phyloP scores from a whole-genome alignment of 1,284 basidiomycete genomes.

The Trametes hirsuta region DNA sequence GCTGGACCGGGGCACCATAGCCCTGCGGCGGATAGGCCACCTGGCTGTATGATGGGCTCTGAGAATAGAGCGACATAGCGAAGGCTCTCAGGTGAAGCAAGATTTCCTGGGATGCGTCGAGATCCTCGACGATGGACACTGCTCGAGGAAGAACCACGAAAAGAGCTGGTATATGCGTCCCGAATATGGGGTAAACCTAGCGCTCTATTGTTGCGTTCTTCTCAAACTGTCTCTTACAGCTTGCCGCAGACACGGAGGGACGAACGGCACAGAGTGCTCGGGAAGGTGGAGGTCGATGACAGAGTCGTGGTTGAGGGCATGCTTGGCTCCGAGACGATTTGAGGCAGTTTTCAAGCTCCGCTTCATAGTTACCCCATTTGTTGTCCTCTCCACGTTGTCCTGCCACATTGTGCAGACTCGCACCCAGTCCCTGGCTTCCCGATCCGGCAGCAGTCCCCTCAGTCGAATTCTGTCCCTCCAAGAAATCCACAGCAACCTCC shows the following conservation, averaged over 20 bases:
- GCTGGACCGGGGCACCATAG: conserved; percentile 47
- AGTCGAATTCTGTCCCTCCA: conserved; percentile 14
- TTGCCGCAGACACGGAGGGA: conserved; percentile 21
- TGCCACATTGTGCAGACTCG: conserved; percentile 18
- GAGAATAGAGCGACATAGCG: conserved; percentile 54
- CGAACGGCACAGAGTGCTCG: conserved; percentile 23
- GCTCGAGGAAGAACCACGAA: conserved; percentile 11
- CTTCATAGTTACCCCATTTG: conserved; percentile 20
- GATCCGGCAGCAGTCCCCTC: conserved; percentile 15
- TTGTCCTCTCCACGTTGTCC: conserved; percentile 4
- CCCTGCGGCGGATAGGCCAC: conserved; percentile 44
- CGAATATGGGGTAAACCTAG: conserved; percentile 12
- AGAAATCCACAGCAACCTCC: conserved; percentile 33
- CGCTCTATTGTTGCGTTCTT: conserved; percentile 18
- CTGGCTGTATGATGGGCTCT: conserved; percentile 45
- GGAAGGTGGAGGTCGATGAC: conserved; percentile 51
- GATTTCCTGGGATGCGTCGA: conserved; percentile 7
- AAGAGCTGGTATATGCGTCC: conserved; percentile 15
- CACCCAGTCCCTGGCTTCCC: conserved; percentile 24
- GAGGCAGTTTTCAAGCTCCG: conserved; percentile 34
- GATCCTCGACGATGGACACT: conserved; percentile 19
- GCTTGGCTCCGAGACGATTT: conserved; percentile 33
- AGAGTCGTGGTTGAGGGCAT: conserved; percentile 41
- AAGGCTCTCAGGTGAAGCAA: conserved; percentile 25
- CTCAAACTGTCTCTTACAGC: conserved; percentile 33